Base-by-base conservation (phyloP, 345 rosid genomes). In the Anastatica hierochuntica region DNA sequence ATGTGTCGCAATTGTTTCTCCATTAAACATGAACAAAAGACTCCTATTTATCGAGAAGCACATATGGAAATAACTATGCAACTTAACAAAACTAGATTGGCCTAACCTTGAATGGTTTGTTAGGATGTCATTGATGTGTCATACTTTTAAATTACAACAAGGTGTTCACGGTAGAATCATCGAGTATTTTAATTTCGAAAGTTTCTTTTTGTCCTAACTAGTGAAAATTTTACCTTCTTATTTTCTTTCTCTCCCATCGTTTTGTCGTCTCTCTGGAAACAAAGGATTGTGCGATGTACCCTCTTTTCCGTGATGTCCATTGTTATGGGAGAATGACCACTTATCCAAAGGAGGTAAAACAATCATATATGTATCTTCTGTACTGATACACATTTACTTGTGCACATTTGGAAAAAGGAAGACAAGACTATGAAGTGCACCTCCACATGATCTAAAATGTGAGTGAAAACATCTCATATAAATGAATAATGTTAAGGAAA, bases 101-200 rank as follows among this genome's bases (percentile, higher is more conserved):
- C 23, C 14, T 18, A 17, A 48, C 14, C 16, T 51, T 44, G 23
- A 50, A 18, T 40, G 5, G 14, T 14, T 14, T 2, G 19, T 49
- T 21, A 37, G 43, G n/a, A n/a, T n/a, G n/a, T n/a, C n/a, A n/a
- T n/a, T 56, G 60, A 60, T 64, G 23, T 21, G 63, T 35, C 70
- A 88, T 97, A 79, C 58, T 76, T 35, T 65, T 92, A 75, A 81
- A 81, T 57, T 64, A 66, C 63, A 88, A 88, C 63, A 62, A 76
- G 88, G 94, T 65, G 81, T 94, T 67, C 95, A 80, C 43, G 99
- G 99, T 52, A 97, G 99, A 62, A 75, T 74, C 18, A 82, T 94
- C 19, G 88, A 94, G 99, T 94, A 82, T 11, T 90, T 56, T 40
- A 7, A 23, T 33, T 33, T 10, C 1, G 0, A 15, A 63, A 38